Conservation (phyloP, 805 yeast genomes). For the Starmerella tilneyi region DNA sequence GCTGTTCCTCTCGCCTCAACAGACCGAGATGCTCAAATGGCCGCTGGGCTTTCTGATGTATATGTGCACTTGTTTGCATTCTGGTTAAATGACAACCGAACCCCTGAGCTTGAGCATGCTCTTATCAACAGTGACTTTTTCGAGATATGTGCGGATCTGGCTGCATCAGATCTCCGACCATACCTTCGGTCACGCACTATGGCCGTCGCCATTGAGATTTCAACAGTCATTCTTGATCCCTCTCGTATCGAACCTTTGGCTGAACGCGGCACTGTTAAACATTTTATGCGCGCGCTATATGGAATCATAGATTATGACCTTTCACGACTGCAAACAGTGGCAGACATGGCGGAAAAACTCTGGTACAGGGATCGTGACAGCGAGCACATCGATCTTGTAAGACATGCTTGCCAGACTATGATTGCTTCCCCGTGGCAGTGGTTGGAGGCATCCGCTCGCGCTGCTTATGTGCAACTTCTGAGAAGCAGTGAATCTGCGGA, state of each 20-base stretch:
- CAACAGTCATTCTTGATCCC: background rate
- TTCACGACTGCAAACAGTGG: background rate
- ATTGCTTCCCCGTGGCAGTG: background rate
- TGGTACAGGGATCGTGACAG: background rate
- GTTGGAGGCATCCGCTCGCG: background rate
- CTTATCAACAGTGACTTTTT: background rate
- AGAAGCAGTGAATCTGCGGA: background rate
- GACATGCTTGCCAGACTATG: background rate
- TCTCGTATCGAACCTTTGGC: constrained; percentile 1
- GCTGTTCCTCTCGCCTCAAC: background rate
- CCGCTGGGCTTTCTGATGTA: background rate
- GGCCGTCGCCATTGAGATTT: background rate
- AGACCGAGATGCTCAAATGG: background rate
- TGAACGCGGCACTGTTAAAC: background rate
- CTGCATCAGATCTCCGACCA: background rate
- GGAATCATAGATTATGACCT: background rate
- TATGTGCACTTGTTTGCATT: background rate
- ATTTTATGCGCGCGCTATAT: background rate
- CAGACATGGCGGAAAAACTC: background rate
- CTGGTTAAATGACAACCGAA: background rate
- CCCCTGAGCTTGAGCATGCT: constrained; percentile 6
- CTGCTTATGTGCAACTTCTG: background rate
- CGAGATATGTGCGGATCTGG: constrained; percentile 1
- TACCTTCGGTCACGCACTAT: background rate
- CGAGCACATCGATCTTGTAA: background rate